Conservation (phyloP, 225 moss, liverwort and hornwort species). For the Straminergon stramineum region DNA sequence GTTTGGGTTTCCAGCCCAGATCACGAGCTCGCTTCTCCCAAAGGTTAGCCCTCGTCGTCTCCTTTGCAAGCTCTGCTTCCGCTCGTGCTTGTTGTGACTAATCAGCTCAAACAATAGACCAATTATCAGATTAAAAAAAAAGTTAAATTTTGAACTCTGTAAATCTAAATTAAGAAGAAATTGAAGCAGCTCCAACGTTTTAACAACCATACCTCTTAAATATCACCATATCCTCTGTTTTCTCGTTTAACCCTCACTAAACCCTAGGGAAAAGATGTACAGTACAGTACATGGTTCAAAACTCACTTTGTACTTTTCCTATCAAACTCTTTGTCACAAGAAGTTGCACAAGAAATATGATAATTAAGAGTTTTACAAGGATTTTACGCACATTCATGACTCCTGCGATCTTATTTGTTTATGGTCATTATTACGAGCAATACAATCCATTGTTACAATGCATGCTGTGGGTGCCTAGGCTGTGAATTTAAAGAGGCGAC, state of each 20-base stretch:
- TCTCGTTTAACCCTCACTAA: not conserved
- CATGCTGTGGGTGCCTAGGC: not conserved
- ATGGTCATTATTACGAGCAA: not conserved
- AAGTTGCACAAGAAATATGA: not conserved
- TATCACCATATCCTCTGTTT: not conserved
- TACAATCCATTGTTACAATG: not conserved
- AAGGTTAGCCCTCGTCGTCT: slow-evolving; percentile 40
- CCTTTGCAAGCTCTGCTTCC: slow-evolving; percentile 44
- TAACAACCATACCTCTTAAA: not conserved
- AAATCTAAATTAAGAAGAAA: not conserved
- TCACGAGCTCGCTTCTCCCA: slow-evolving; percentile 79
- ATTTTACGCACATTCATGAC: not conserved
- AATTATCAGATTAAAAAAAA: not conserved
- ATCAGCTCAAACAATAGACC: not conserved
- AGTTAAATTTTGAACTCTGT: too few relatives aligned
- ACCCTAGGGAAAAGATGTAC: not conserved
- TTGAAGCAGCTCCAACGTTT: not conserved
- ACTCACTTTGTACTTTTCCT: not conserved
- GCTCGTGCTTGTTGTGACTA: slow-evolving; percentile 23
- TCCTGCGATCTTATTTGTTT: not conserved
- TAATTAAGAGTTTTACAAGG: not conserved
- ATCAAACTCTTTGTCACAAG: not conserved
- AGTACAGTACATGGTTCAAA: too few relatives aligned
- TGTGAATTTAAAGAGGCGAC: not conserved
- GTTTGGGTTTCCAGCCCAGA: slow-evolving; percentile 64